These are phyloP conservation scores for Phialophora tarda DNA, from an alignment of 2,329 filamentous ascomycete species.

Conservation along the genomic window DNA sequence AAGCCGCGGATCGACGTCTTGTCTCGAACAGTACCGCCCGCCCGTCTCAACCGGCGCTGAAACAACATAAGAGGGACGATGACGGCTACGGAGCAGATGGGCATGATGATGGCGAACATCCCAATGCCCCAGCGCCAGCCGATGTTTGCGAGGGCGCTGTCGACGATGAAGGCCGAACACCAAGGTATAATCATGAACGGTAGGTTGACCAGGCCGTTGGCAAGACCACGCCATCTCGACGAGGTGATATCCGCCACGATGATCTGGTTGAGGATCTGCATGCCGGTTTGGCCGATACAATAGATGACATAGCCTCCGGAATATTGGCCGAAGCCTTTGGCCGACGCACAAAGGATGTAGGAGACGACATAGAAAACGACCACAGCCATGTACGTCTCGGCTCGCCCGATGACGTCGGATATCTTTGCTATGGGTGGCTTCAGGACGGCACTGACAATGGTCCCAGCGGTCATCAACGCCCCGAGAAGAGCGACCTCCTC, in stretches of 20 bases:
- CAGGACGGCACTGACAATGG: slow-evolving; percentile 48
- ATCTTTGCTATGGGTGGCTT: slow-evolving; percentile 53
- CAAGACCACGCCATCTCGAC: slow-evolving; percentile 50
- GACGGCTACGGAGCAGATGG: slow-evolving; percentile 46
- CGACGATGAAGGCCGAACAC: slow-evolving; percentile 50
- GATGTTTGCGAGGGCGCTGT: slow-evolving; percentile 48
- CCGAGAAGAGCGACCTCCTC: slow-evolving; percentile 44
- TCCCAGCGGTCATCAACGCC: slow-evolving; percentile 42
- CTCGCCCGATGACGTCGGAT: slow-evolving; percentile 52
- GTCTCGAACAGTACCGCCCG: slow-evolving; percentile 41
- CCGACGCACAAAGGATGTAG: slow-evolving; percentile 48
- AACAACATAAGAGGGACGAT: slow-evolving; percentile 48
- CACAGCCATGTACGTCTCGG: slow-evolving; percentile 42
- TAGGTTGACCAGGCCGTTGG: slow-evolving; percentile 47
- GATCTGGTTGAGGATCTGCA: slow-evolving; percentile 52
- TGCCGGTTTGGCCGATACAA: slow-evolving; percentile 48
- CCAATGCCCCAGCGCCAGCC: slow-evolving; percentile 55
- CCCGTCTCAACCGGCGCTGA: slow-evolving; percentile 45
- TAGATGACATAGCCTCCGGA: slow-evolving; percentile 48
- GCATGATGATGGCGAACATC: slow-evolving; percentile 53
- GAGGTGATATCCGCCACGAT: slow-evolving; percentile 52
- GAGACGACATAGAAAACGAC: slow-evolving; percentile 47
- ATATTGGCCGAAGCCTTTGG: slow-evolving; percentile 46
- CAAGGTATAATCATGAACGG: slow-evolving; percentile 52
- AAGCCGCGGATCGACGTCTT: slow-evolving; percentile 42